phyloP scores from a whole-genome alignment of 495 filamentous ascomycete genomes.

The Penicillium canariense region DNA sequence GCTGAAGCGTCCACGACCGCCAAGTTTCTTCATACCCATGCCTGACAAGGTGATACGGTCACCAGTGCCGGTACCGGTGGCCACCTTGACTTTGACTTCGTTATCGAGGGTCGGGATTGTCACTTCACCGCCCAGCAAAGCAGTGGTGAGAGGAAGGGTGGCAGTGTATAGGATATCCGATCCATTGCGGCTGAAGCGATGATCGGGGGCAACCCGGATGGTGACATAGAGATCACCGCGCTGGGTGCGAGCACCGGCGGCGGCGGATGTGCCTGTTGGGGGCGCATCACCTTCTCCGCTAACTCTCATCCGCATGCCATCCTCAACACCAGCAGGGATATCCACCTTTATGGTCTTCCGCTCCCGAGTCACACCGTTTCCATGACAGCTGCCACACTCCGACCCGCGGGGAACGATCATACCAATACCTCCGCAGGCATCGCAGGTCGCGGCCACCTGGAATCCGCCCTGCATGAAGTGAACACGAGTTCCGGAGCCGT shows the following conservation, averaged over 20 bases:
- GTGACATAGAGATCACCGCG: constrained; percentile 86
- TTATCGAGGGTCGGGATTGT: constrained; percentile 86
- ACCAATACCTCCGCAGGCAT: constrained; percentile 74
- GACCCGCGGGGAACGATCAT: constrained; percentile 67
- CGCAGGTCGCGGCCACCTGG: constrained; percentile 90
- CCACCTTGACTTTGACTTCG: constrained; percentile 82
- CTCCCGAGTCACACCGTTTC: constrained; percentile 75
- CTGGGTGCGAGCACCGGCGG: constrained; percentile 55
- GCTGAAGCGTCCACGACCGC: constrained; percentile 46
- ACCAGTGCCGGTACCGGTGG: constrained; percentile 86
- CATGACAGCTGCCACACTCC: constrained; percentile 74
- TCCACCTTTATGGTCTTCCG: constrained; percentile 78
- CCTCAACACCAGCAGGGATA: constrained; percentile 91
- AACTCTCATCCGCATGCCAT: constrained; percentile 87
- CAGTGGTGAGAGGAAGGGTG: constrained; percentile 86
- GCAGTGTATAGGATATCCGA: constrained; percentile 92
- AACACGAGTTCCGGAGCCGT: constrained; percentile 80
- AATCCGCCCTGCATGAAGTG: constrained; percentile 90
- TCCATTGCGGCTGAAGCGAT: constrained; percentile 79
- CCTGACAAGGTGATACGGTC: constrained; percentile 83
- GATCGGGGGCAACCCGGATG: constrained; percentile 77
- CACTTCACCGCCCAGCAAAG: constrained; percentile 86
- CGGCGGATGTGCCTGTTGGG: constrained; percentile 60
- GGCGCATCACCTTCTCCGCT: constrained; percentile 83
- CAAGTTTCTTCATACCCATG: constrained; percentile 87